Percentiles rank a stretch among this genome's conserved stretches.
Evolutionary conservation across 2,329 filamentous ascomycete genomes (phyloP).

Genomic region (Penicillium thymicola): DNA sequence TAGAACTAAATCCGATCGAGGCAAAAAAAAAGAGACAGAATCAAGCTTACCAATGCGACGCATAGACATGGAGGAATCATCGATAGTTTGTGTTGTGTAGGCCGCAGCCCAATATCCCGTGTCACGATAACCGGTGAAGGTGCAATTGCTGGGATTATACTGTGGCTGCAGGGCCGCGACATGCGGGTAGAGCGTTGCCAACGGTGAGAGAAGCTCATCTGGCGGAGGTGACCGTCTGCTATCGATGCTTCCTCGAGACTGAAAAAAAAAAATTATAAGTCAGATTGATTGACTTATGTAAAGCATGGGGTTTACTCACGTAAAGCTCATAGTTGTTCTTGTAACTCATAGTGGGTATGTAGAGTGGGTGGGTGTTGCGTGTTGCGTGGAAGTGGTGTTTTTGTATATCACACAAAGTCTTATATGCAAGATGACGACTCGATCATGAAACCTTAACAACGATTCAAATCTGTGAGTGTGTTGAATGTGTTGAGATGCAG

Average conservation of each 20-base stretch:
- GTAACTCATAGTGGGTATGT: conserved; percentile 32
- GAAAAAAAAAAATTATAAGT: neutral
- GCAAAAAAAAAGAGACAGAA: conserved; percentile 1
- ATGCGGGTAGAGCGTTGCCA: conserved; percentile 37
- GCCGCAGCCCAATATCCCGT: conserved; percentile 33
- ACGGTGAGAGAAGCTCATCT: conserved; percentile 32
- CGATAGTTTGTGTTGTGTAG: conserved; percentile 26
- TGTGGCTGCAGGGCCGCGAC: conserved; percentile 36
- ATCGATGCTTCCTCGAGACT: conserved; percentile 30
- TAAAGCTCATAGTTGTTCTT: conserved; percentile 42
- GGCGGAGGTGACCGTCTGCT: conserved; percentile 27
- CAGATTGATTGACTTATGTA: neutral
- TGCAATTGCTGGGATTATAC: conserved; percentile 28
- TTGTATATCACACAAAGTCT: neutral
- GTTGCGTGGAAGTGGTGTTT: neutral
- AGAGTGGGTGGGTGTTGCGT: neutral
- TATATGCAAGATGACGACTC: neutral
- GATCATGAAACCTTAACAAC: neutral
- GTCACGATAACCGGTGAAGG: conserved; percentile 30
- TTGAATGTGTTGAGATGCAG: conserved; percentile 16
- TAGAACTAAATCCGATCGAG: conserved; percentile 11
- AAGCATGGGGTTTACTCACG: conserved; percentile 25
- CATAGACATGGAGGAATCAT: conserved; percentile 18
- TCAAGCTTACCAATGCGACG: conserved; percentile 28
- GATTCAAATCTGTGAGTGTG: neutral